Evolutionary conservation across 2,329 filamentous ascomycete genomes (phyloP), one percentile per base, ranked within the genome.

Genomic region (Pseudopyricularia javanii): DNA sequence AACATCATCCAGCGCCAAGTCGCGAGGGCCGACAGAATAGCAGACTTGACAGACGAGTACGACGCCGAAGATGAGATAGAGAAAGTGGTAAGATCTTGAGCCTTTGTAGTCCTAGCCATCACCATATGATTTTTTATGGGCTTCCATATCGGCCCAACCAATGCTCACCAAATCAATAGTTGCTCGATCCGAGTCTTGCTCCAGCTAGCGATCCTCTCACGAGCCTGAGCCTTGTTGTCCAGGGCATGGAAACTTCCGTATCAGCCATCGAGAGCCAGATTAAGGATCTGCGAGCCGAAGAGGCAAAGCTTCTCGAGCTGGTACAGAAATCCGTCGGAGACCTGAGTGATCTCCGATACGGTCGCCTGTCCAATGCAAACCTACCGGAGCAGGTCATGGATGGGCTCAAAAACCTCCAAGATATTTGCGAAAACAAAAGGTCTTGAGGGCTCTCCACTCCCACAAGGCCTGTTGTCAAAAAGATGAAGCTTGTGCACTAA

Each of bases 321-420:
- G 76, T 93, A 51, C 75, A 76, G 57, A 75, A 80, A 53, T 83
- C 77, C 0, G 77, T 93, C 15, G 85, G 85, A 32, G 80, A 79
- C 49, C 70, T 95, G 64, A 94, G 88, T 66, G 88, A 94, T 66
- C 73, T 95, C 53, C 82, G 87, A 47, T 91, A 93, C 61, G 89
- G 90, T 35, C 83, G 82, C 53, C 77, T 93, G 54, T 75, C 79
- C 34, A 85, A 86, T 57, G 66, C 74, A 22, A 74, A 80, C 55
- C 68, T 91, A 32, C 74, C 74, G 26, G 75, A 80, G 48, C 83
- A 90, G 58, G 78, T 88, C 30, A 69, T 89, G 17, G 78, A 83
- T 48, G 83, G 83, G 6, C 70, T 93, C 34, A 70, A 74, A 56
- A 74, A 76, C 56, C 71, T 89, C 33, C 80, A 86, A 63, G 73